Evolutionary conservation across 2,329 filamentous ascomycete species (phyloP).

Genomic region (Cladosporium austrohemisphaericum): DNA sequence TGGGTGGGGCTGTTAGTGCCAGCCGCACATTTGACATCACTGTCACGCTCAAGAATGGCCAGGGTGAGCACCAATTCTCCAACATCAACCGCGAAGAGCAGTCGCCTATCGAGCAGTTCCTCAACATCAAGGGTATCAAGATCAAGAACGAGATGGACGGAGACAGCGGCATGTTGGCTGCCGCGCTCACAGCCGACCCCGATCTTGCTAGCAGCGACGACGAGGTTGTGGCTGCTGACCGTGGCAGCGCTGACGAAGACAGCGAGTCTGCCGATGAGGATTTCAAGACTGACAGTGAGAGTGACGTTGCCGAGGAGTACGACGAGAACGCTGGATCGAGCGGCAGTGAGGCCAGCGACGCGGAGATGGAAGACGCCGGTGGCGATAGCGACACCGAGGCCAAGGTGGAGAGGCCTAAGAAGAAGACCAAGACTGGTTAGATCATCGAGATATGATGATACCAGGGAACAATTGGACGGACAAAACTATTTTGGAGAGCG

Average conservation of each 20-base stretch:
- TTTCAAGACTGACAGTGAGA: conserved; percentile 87
- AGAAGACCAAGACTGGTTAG: conserved; percentile 55
- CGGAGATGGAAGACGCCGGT: conserved; percentile 58
- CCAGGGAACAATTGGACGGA: neutral
- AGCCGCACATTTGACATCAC: conserved; percentile 97
- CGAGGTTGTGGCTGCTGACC: conserved; percentile 71
- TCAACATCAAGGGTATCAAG: conserved; percentile 89
- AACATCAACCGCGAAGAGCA: conserved; percentile 99
- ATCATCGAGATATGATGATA: neutral
- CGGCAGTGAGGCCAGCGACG: conserved; percentile 61
- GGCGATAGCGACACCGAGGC: conserved; percentile 47
- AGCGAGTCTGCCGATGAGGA: conserved; percentile 94
- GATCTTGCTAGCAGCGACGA: conserved; percentile 75
- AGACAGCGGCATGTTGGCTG: conserved; percentile 69
- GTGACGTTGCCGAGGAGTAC: conserved; percentile 93
- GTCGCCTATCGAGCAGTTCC: conserved; percentile 93
- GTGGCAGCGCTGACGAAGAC: conserved; percentile 92
- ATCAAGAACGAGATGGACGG: conserved; percentile 99
- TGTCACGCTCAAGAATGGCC: conserved; percentile 81
- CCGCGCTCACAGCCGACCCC: conserved; percentile 72
- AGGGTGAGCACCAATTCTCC: conserved; percentile 89
- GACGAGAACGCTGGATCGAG: conserved; percentile 88
- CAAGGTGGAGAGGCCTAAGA: conserved; percentile 58
- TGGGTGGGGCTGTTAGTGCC: conserved; percentile 88
- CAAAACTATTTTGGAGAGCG: conserved; percentile 4